phyloP scores from a whole-genome alignment of 1,284 basidiomycete species.

The Ceratobasidium sp. region DNA sequence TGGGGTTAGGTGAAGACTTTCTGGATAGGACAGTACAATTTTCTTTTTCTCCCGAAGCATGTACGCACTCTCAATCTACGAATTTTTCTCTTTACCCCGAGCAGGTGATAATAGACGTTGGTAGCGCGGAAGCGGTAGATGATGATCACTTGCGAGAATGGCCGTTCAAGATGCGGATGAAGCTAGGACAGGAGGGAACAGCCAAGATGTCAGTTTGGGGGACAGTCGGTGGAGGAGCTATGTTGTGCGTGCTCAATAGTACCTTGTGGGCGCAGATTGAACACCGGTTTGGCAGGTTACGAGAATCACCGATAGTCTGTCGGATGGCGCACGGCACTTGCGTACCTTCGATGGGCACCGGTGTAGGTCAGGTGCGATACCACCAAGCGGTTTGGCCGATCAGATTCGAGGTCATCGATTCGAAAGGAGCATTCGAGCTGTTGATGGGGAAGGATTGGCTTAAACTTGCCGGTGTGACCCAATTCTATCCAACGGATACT shows the following conservation, averaged over 20 bases:
- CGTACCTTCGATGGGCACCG: background rate
- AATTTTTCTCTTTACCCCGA: background rate
- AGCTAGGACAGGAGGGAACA: background rate
- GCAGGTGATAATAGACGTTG: background rate
- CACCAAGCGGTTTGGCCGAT: background rate
- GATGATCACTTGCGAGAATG: background rate
- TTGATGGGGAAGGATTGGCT: constrained; percentile 28
- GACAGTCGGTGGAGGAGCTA: background rate
- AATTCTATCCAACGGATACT: constrained; percentile 2
- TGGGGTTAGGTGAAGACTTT: background rate
- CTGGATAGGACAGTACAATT: background rate
- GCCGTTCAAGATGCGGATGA: background rate
- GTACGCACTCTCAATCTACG: background rate
- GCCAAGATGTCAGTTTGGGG: background rate
- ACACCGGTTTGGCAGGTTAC: background rate
- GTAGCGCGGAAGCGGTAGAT: background rate
- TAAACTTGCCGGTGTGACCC: background rate
- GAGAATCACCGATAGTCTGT: background rate
- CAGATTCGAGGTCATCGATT: constrained; percentile 23
- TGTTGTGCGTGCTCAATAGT: constrained; percentile 21
- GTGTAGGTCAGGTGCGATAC: background rate
- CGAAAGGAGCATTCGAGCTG: constrained; percentile 13
- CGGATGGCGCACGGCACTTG: constrained; percentile 27
- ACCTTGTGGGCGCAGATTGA: constrained; percentile 26
- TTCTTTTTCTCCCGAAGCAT: background rate